These are phyloP conservation scores for Plasmodium chabaudi DNA, from an alignment of 169 alveolate genomes.

Conservation along the genomic window DNA sequence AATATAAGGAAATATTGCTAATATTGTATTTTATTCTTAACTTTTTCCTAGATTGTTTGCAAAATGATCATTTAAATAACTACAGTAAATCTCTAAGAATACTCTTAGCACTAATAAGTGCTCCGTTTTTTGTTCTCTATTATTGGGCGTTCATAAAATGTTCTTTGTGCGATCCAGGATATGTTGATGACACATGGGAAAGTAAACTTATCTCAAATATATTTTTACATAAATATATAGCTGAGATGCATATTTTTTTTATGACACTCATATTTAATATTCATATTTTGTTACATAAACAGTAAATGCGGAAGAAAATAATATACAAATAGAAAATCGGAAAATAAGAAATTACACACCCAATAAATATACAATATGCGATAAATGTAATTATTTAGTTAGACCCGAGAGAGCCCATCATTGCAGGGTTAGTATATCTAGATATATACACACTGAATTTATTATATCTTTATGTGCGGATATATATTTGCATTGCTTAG, in stretches of 20 bases:
- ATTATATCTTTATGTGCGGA: neutral
- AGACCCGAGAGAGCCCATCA: slow-evolving; percentile 74
- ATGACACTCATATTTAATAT: neutral
- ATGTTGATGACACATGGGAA: slow-evolving; percentile 69
- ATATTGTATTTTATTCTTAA: neutral
- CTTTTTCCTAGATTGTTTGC: slow-evolving; percentile 39
- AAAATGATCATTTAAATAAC: slow-evolving; percentile 51
- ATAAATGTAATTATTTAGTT: slow-evolving; percentile 50
- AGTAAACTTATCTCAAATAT: slow-evolving; percentile 3
- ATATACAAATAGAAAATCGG: slow-evolving; percentile 40
- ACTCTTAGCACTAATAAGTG: slow-evolving; percentile 17
- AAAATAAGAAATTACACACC: slow-evolving; percentile 65
- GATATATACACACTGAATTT: neutral
- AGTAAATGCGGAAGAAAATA: slow-evolving; percentile 69
- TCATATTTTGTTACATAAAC: neutral
- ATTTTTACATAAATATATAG: too few relatives aligned
- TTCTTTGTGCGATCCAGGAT: slow-evolving; percentile 39
- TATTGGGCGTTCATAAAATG: slow-evolving; percentile 66
- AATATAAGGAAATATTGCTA: neutral
- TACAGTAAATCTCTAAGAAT: slow-evolving; percentile 23
- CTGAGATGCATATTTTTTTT: too few relatives aligned
- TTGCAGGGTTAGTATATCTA: slow-evolving; percentile 32
- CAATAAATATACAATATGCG: slow-evolving; percentile 58
- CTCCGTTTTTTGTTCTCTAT: slow-evolving; percentile 47
- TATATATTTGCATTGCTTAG: neutral